Evolutionary conservation across 2,329 filamentous ascomycete genomes (phyloP).

Genomic region (Fusarium continuum): DNA sequence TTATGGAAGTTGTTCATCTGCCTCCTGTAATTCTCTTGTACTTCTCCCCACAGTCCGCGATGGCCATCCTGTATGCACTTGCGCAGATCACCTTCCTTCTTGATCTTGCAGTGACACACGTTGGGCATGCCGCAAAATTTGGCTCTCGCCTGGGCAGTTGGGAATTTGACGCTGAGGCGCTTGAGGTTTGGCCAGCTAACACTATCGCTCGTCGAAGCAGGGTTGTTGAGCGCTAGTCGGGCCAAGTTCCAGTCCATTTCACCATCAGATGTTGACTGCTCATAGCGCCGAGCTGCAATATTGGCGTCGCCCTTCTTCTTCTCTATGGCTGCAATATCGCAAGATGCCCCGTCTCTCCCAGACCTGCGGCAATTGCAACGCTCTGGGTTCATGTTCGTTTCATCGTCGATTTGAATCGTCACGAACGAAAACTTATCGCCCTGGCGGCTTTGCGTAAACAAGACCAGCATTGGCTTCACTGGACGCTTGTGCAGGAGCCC

Average conservation of each 20-base stretch:
- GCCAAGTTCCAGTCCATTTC: slow-evolving; percentile 47
- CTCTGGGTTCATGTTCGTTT: slow-evolving; percentile 47
- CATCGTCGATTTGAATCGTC: slow-evolving; percentile 46
- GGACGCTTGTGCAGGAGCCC: slow-evolving; percentile 46
- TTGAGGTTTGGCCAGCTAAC: slow-evolving; percentile 40
- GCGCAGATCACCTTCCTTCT: slow-evolving; percentile 36
- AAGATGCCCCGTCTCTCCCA: slow-evolving; percentile 37
- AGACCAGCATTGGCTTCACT: slow-evolving; percentile 47
- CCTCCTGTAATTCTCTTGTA: slow-evolving; percentile 43
- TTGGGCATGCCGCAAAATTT: slow-evolving; percentile 44
- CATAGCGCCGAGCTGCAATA: slow-evolving; percentile 44
- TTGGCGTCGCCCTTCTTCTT: slow-evolving; percentile 38
- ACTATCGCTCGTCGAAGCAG: slow-evolving; percentile 30
- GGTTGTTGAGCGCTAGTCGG: slow-evolving; percentile 43
- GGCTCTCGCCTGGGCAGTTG: slow-evolving; percentile 29
- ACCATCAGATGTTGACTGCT: slow-evolving; percentile 19
- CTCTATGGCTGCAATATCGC: slow-evolving; percentile 42
- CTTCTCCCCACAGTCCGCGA: slow-evolving; percentile 44
- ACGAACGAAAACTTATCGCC: slow-evolving; percentile 43
- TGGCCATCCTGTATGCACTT: slow-evolving; percentile 42
- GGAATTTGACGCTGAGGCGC: slow-evolving; percentile 47
- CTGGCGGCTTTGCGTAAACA: slow-evolving; percentile 44
- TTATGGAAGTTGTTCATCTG: slow-evolving; percentile 37
- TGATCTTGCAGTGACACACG: slow-evolving; percentile 42
- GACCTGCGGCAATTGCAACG: slow-evolving; percentile 48